A percentile compares a stretch with the other conserved stretches of the same genome.
These are phyloP conservation scores for Platanus orientalis DNA, from an alignment of 164 flowering plant genomes.

Conservation along the genomic window DNA sequence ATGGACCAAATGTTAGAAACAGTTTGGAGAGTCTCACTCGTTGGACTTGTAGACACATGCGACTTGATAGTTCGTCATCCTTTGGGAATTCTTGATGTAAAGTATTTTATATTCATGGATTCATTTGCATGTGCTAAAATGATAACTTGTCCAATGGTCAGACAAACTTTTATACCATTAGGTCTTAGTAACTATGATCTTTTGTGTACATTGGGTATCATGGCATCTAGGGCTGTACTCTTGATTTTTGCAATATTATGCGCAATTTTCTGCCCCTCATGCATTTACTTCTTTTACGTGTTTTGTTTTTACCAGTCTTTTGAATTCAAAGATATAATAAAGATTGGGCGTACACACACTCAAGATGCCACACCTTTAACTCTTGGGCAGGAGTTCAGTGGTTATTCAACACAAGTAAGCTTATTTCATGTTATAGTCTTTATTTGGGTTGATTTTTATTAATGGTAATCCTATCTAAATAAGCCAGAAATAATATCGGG, in stretches of 20 bases:
- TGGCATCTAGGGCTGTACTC: background rate
- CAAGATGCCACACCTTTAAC: slow-evolving; percentile 99
- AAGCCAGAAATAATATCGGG: background rate
- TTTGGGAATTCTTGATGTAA: too few relatives aligned
- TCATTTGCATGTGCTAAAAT: background rate
- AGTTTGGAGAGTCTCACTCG: too few relatives aligned
- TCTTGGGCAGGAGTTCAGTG: slow-evolving; percentile 98
- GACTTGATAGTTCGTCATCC: too few relatives aligned
- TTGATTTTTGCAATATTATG: slow-evolving; percentile 2
- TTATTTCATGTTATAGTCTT: background rate
- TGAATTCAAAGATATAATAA: slow-evolving; percentile 90
- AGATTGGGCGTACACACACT: slow-evolving; percentile 98
- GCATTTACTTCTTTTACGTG: background rate
- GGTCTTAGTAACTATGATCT: background rate
- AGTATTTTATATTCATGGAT: too few relatives aligned
- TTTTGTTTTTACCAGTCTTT: slow-evolving; percentile 42
- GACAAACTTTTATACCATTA: background rate
- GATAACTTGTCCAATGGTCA: background rate
- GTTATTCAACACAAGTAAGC: slow-evolving; percentile 88
- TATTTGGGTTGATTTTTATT: background rate
- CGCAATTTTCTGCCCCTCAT: background rate
- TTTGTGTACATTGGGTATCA: background rate
- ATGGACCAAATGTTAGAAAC: too few relatives aligned
- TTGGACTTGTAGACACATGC: too few relatives aligned
- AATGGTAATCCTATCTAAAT: background rate